phyloP scores from a whole-genome alignment of 306 rosid species.

The Trifolium repens region DNA sequence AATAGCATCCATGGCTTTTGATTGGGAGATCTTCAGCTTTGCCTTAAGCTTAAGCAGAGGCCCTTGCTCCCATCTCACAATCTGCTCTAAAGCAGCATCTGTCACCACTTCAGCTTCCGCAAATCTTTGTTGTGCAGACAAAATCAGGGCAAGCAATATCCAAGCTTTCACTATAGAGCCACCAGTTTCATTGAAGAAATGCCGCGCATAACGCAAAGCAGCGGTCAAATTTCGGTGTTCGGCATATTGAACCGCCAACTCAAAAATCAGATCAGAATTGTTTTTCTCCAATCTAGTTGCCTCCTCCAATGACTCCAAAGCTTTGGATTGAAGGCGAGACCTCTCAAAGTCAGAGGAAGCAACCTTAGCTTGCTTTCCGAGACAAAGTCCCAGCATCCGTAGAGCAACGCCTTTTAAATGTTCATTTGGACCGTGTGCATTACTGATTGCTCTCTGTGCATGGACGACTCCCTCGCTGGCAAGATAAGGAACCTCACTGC shows the following conservation, averaged over 20 bases:
- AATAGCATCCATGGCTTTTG: conserved; percentile 81
- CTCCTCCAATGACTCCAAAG: conserved; percentile 49
- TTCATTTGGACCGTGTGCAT: conserved; percentile 56
- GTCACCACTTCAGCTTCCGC: conserved; percentile 88
- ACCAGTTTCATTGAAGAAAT: conserved; percentile 83
- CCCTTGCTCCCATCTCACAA: conserved; percentile 92
- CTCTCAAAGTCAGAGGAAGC: conserved; percentile 56
- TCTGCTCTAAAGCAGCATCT: conserved; percentile 95
- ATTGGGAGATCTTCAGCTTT: conserved; percentile 76
- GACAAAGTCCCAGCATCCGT: conserved; percentile 81
- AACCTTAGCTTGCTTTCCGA: conserved; percentile 76
- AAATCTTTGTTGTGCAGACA: conserved; percentile 84
- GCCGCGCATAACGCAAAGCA: conserved; percentile 75
- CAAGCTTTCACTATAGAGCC: conserved; percentile 84
- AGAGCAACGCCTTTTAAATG: conserved; percentile 83
- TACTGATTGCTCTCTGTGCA: conserved; percentile 68
- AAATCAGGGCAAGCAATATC: conserved; percentile 88
- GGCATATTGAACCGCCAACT: conserved; percentile 79
- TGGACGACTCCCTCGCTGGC: conserved; percentile 83
- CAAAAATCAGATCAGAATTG: conserved; percentile 75
- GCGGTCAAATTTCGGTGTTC: conserved; percentile 76
- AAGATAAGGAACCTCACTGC: conserved; percentile 73
- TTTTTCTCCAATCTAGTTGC: conserved; percentile 46
- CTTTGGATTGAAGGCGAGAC: conserved; percentile 51
- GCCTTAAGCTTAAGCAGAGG: conserved; percentile 91